Evolutionary conservation across 139 green algal species (phyloP), one percentile per base, ranked within the genome.

Genomic region (Astrephomene gubernaculifera): DNA sequence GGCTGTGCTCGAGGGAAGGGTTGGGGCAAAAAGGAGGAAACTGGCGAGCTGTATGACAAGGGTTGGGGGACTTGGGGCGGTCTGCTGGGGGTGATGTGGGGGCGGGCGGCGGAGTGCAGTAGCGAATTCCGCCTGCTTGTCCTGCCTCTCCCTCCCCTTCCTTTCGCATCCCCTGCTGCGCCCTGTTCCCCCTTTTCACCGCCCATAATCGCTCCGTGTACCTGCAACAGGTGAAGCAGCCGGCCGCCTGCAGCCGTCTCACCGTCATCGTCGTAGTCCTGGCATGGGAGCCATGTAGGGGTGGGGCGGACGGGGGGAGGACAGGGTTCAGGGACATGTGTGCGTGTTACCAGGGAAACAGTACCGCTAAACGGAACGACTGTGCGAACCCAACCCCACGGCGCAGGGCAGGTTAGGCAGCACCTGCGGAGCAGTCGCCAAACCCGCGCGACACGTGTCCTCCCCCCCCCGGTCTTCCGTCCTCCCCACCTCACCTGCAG

Each of bases 211-310:
- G n/a, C n/a, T n/a, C n/a, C 31, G 60, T 74, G 6, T 9, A 95
- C 89, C 65, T 95, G 91, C 83, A 98, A 74, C 79, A 98, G 79
- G 81, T 97, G 93, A 61, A 98, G 89, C 83, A 98, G 89, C 63
- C 96, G 83, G 4, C 91, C 89, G 22, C 96, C 96, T 21, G 96
- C 96, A 17, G 95, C 95, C 39, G 57, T 79, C 84, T 98, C 96
- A 0, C 96, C 96, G 71, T 98, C 95, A 79, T 98, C 96, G 81
- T 98, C 96, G 70, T 79, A 97, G 54, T 97, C 96, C 86, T 97
- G 64, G 27, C 90, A 12, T 31, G 63, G 57, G 54, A 24, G 33
- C 2, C 39, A 33, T 22, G 10, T 74, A 4, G 57, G 57, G 57
- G 22, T 17, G 57, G 22, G 57, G 57, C 57, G 22, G 57, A n/a